Evolutionary conservation across 306 rosid genomes (phyloP), one percentile per base, ranked within the genome.

Genomic region (Senna siamea): DNA sequence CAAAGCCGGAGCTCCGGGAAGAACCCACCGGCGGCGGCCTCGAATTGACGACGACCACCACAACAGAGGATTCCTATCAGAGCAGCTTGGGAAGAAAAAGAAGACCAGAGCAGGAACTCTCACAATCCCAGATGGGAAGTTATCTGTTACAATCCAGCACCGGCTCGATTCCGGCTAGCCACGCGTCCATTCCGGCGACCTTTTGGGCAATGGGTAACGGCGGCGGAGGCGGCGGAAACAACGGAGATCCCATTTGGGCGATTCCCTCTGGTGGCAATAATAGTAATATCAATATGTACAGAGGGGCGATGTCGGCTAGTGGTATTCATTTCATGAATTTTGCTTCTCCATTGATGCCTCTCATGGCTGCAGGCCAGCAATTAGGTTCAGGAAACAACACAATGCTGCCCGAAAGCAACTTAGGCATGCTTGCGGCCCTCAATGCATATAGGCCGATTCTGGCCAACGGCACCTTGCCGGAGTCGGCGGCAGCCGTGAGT

Each of bases 281-380:
- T 1, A 40, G 73, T 5, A 80, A 74, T 60, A 73, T 57, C 52
- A 83, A 81, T 18, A 66, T 83, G 80, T 80, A 86, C 66, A 79
- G 98, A 69, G 86, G 90, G 2, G 74, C 86, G 13, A 32, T 84
- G 62, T 13, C 86, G 5, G 53, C 80, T 1, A 78, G 78, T n/a
- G 92, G 87, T 11, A 67, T 91, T 69, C 98, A 91, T 76, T 93
- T 93, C 66, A 88, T 93, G 97, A 93, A 93, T 71, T 90, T 93
- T 17, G 85, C 85, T 80, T 86, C 97, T 48, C 92, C 97, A 18
- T 17, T 51, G 1, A 74, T 87, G 94, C 65, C 93, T 15, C 74
- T 86, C 19, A 68, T 93, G 84, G 87, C 91, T 0, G 9, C 44
- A 38, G 85, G 82, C 20, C 92, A 88, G 32, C 93, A 84, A 77